Conservation (phyloP, 2,329 filamentous ascomycete species). For the Chrysosphaeria jannelii region DNA sequence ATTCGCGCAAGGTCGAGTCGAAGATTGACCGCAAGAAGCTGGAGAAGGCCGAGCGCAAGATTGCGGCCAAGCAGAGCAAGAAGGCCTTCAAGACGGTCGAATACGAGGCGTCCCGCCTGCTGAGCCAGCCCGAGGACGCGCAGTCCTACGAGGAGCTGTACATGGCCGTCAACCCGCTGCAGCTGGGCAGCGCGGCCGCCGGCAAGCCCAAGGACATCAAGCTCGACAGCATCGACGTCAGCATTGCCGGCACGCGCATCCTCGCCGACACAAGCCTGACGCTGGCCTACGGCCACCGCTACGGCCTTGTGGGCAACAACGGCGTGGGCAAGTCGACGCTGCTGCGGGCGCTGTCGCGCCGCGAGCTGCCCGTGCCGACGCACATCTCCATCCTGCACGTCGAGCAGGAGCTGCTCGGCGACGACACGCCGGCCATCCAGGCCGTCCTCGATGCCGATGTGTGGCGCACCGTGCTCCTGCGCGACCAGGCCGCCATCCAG, state of each 20-base stretch:
- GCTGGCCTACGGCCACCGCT: constrained; percentile 71
- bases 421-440: constrained; percentile 82
- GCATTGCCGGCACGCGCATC: constrained; percentile 69
- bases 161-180: constrained; percentile 95
- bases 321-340: constrained; percentile 97
- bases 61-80: constrained; percentile 93
- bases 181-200: constrained; percentile 32
- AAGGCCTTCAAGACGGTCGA: constrained; percentile 96
- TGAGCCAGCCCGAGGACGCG: constrained; percentile 53
- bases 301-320: constrained; percentile 96
- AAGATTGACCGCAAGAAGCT: constrained; percentile 97
- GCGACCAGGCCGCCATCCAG: constrained; percentile 65
- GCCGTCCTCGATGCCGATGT: constrained; percentile 93
- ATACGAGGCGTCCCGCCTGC: constrained; percentile 76
- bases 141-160: constrained; percentile 98
- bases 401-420: constrained; percentile 74
- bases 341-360: constrained; percentile 61
- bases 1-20: constrained; percentile 79
- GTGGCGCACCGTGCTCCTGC: constrained; percentile 84
- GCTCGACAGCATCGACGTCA: constrained; percentile 81
- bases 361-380: constrained; percentile 82
- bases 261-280: constrained; percentile 74
- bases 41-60: constrained; percentile 93
- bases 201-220: constrained; percentile 98
- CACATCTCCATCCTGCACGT: constrained; percentile 98